Conservation (phyloP, 1,139 yeast species). For the Suhomyces bolitotheri region DNA sequence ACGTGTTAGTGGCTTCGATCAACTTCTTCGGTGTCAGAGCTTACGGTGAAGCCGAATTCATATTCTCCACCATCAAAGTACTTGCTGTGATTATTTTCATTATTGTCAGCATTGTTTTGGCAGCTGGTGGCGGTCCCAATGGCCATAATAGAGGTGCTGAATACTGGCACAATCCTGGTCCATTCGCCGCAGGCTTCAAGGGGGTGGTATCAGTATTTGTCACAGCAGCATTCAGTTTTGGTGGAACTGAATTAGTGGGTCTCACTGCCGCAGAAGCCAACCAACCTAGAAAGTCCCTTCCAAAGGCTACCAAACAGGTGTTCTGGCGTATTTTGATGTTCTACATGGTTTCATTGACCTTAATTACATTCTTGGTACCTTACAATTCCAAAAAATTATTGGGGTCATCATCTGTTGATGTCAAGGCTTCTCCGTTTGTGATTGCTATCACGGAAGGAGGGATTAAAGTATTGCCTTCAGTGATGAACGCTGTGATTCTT, state of each 20-base stretch:
- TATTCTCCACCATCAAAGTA: constrained; percentile 33
- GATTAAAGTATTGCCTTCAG: constrained; percentile 61
- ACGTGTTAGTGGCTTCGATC: constrained; percentile 28
- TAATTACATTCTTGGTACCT: constrained; percentile 37
- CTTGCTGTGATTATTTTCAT: constrained; percentile 35
- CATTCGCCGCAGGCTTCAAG: constrained; percentile 42
- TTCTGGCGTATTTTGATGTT: constrained; percentile 39
- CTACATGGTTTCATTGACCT: constrained; percentile 33
- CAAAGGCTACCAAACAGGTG: constrained; percentile 42
- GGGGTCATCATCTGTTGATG: constrained; percentile 41
- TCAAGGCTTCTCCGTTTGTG: constrained; percentile 54
- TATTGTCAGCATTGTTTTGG: constrained; percentile 31
- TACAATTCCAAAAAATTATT: constrained; percentile 33
- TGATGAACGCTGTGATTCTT: constrained; percentile 72
- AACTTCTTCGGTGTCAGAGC: constrained; percentile 38
- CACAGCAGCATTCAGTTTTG: constrained; percentile 58
- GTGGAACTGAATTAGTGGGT: constrained; percentile 50
- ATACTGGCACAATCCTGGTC: constrained; percentile 36
- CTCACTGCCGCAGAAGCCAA: constrained; percentile 45
- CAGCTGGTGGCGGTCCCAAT: constrained; percentile 36
- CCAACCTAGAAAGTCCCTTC: constrained; percentile 40
- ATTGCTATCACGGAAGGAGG: constrained; percentile 62
- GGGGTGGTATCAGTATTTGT: constrained; percentile 52
- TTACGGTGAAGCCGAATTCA: constrained; percentile 37
- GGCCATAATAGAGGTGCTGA: constrained; percentile 25